Evolutionary conservation across 441 rosid genomes (phyloP), one percentile per base, ranked within the genome.

Genomic region (Biscutella laevigata): DNA sequence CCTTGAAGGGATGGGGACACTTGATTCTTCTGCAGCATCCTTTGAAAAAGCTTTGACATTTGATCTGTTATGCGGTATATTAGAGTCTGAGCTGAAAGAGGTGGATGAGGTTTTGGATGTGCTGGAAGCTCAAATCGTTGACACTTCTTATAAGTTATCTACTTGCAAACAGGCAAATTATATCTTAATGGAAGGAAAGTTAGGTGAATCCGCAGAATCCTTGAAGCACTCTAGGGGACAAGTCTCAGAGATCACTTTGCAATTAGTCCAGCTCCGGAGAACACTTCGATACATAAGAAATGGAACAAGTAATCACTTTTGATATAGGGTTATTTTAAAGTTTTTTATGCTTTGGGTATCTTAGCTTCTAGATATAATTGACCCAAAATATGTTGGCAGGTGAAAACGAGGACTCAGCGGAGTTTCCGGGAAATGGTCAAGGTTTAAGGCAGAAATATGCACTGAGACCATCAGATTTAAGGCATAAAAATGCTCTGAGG

Each of bases 61-160:
- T 70, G 95, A 88, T 72, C 77, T 85, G 22, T 75, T 82, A 39
- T 77, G 76, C 37, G 80, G 83, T 41, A 60, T 88, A 70, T 61
- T 92, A 57, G 96, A 80, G 71, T 85, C 96, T 0, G 88, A 86
- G 78, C 68, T 86, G 57, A 77, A 74, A 52, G 91, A 74, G 64
- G 80, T 88, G 73, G 89, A 82, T 64, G 58, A 60, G 65, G 86
- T 82, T 72, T 64, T 88, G 71, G 76, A 72, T 70, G 45, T 53
- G 54, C 68, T 88, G 33, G 86, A 83, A 64, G 72, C 72, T 1
- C 81, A 77, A 62, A 77, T 92, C 38, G 75, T 74, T 62, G 82
- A 83, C 71, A 80, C 73, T 62, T 68, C 79, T 69, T 70, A 73
- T 53, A 78, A 75, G 74, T 51, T 74, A 76, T 83, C 77, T 71